Evolutionary conservation across 2,329 filamentous ascomycete genomes (phyloP), one percentile per base, ranked within the genome.

Genomic region (Claviceps fusiformis): DNA sequence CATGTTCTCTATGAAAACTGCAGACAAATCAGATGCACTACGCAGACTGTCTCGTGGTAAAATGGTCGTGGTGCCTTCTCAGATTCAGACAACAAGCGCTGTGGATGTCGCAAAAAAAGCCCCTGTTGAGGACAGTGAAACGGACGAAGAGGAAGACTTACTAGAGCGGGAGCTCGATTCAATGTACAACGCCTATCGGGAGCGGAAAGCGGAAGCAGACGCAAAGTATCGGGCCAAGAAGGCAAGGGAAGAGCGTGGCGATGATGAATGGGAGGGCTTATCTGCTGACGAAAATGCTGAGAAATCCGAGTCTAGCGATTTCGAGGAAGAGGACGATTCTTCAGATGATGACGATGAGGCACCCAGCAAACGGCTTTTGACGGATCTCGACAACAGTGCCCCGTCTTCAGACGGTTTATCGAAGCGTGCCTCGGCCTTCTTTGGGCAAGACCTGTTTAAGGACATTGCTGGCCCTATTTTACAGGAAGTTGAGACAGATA

Each of bases 371-470:
- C 63, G 65, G 15, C 62, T 74, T 1, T 55, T 74, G 43, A 67
- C 66, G 3, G 69, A 73, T 51, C 61, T 74, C 13, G 69, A 73
- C 53, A 64, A 63, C 54, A 72, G 75, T 8, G 71, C 70, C 5
- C 71, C 73, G 43, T 74, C 76, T 13, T 69, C 72, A 8, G 74
- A 62, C 52, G 64, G 66, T 3, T 75, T 97, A n/a, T 95, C 90
- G 3, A 91, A 85, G 68, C 82, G 89, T 59, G 93, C 93, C 9
- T 81, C 85, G 10, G 80, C 86, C 58, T 98, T 98, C 73, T 98
- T 98, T 68, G 86, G 87, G 62, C 92, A 96, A 67, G 91, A 96
- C 61, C 86, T 98, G 45, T 98, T 98, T 75, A 84, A 91, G 61
- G 88, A 83, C 19, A 54, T 57, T 5, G 46, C 46, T 35, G 33